These are phyloP conservation scores for Coemansia sp. DNA, from an alignment of 192 early-diverging fungal genomes.

Conservation along the genomic window DNA sequence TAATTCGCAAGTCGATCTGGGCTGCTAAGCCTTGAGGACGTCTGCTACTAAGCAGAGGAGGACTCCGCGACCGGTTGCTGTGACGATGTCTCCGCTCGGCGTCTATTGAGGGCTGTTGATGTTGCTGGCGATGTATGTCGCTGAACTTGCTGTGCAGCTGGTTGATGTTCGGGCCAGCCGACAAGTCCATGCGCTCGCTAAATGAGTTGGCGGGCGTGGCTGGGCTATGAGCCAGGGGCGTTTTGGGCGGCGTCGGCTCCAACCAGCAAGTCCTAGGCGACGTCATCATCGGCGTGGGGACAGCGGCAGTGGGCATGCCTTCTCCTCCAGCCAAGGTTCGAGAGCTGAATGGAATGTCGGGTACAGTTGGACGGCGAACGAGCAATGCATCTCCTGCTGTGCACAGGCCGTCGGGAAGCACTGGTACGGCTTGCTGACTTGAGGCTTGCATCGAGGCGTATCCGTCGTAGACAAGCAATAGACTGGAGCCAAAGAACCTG, in stretches of 20 bases:
- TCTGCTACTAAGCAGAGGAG: not conserved
- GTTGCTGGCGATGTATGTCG: not conserved
- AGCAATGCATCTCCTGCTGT: constrained; percentile 2
- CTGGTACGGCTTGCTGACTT: constrained; percentile 4
- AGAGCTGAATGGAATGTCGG: constrained; percentile 9
- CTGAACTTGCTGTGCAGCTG: not conserved
- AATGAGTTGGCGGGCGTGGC: constrained; percentile 17
- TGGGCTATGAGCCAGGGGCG: constrained; percentile 8
- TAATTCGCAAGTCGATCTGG: constrained; percentile 85
- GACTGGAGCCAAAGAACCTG: constrained; percentile 88
- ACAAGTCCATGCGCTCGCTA: constrained; percentile 12
- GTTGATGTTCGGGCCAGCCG: constrained; percentile 11
- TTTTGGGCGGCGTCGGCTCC: constrained; percentile 25
- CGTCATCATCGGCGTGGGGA: constrained; percentile 3
- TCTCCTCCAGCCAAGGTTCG: constrained; percentile 9
- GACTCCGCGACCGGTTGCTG: not conserved
- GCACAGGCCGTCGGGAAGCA: constrained; percentile 14
- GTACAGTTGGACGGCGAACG: constrained; percentile 17
- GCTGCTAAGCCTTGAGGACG: not conserved
- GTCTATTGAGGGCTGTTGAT: not conserved
- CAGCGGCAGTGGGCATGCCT: not conserved
- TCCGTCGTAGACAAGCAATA: constrained; percentile 95
- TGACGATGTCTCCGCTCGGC: not conserved
- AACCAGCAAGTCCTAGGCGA: not conserved
- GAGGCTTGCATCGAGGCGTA: constrained; percentile 28